These are phyloP conservation scores for Kodamaea sp. DNA, from an alignment of 1,139 yeast species.

Conservation along the genomic window DNA sequence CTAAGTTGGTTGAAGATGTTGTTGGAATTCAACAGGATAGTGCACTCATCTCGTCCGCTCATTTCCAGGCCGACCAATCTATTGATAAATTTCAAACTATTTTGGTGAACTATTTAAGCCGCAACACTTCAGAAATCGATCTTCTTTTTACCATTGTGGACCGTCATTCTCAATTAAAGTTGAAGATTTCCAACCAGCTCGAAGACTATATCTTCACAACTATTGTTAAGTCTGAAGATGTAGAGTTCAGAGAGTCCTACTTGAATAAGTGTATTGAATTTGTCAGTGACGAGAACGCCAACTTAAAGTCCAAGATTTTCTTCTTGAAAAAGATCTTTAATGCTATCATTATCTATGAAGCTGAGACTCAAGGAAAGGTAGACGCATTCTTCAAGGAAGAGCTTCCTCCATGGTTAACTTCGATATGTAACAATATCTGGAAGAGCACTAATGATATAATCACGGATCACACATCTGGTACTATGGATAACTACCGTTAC, in stretches of 20 bases:
- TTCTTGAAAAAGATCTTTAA: slow-evolving; percentile 66
- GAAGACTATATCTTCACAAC: slow-evolving; percentile 59
- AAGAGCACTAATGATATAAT: slow-evolving; percentile 55
- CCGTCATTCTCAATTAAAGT: slow-evolving; percentile 46
- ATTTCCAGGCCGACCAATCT: slow-evolving; percentile 75
- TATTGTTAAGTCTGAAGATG: slow-evolving; percentile 55
- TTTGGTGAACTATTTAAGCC: slow-evolving; percentile 49
- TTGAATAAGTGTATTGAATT: slow-evolving; percentile 55
- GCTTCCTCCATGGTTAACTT: slow-evolving; percentile 60
- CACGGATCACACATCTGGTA: slow-evolving; percentile 63
- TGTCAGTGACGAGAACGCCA: slow-evolving; percentile 37
- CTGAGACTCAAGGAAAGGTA: slow-evolving; percentile 51
- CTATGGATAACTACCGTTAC: slow-evolving; percentile 72
- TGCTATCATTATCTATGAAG: slow-evolving; percentile 66
- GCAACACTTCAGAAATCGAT: slow-evolving; percentile 30
- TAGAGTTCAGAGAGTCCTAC: slow-evolving; percentile 48
- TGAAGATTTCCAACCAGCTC: slow-evolving; percentile 48
- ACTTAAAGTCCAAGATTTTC: slow-evolving; percentile 60
- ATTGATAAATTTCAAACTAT: slow-evolving; percentile 60
- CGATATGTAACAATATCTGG: slow-evolving; percentile 73
- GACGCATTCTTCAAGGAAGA: slow-evolving; percentile 41
- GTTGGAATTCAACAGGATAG: slow-evolving; percentile 40
- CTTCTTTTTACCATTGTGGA: slow-evolving; percentile 52
- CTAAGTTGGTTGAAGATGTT: slow-evolving; percentile 48
- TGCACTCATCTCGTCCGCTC: slow-evolving; percentile 59